A percentile compares a stretch with the other conserved stretches of the same genome.
These are phyloP conservation scores for Aaosphaeria pasadenensis DNA, from an alignment of 2,329 filamentous ascomycete genomes.

Conservation along the genomic window DNA sequence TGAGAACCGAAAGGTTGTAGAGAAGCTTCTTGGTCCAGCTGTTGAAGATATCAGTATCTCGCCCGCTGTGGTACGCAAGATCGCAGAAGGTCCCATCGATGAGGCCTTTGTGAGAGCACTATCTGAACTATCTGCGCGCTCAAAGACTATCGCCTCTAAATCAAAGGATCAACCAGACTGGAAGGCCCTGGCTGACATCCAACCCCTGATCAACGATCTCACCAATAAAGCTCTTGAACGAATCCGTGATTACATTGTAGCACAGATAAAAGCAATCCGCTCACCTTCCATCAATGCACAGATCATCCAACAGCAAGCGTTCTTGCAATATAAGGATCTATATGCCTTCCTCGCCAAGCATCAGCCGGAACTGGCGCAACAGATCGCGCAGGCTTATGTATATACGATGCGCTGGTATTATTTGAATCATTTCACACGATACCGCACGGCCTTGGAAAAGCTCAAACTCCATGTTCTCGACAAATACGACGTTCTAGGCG, in stretches of 20 bases:
- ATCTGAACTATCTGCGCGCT: slow-evolving; percentile 78
- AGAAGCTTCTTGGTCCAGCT: slow-evolving; percentile 80
- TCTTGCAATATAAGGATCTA: slow-evolving; percentile 83
- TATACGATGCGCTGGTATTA: slow-evolving; percentile 99
- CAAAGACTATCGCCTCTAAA: slow-evolving; percentile 67
- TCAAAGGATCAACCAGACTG: slow-evolving; percentile 55
- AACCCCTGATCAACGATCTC: slow-evolving; percentile 79
- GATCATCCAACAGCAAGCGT: slow-evolving; percentile 90
- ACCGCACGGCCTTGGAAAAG: slow-evolving; percentile 78
- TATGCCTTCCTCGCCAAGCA: slow-evolving; percentile 81
- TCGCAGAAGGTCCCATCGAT: slow-evolving; percentile 85
- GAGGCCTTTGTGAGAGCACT: slow-evolving; percentile 83
- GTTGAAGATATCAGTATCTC: slow-evolving; percentile 91
- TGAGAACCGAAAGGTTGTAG: slow-evolving; percentile 84
- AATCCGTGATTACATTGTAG: slow-evolving; percentile 89
- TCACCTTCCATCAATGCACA: slow-evolving; percentile 97
- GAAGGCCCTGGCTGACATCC: slow-evolving; percentile 79
- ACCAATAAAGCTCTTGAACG: slow-evolving; percentile 87
- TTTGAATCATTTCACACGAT: slow-evolving; percentile 82
- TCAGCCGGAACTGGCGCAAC: slow-evolving; percentile 77
- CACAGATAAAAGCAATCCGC: slow-evolving; percentile 88
- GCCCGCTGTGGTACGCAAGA: slow-evolving; percentile 77
- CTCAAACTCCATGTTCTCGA: slow-evolving; percentile 81
- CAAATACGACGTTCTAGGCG: slow-evolving; percentile 76
- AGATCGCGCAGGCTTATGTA: slow-evolving; percentile 90